Evolutionary conservation across 352 stramenopile genomes (phyloP).

Genomic region (Pythium scleroteichum): DNA sequence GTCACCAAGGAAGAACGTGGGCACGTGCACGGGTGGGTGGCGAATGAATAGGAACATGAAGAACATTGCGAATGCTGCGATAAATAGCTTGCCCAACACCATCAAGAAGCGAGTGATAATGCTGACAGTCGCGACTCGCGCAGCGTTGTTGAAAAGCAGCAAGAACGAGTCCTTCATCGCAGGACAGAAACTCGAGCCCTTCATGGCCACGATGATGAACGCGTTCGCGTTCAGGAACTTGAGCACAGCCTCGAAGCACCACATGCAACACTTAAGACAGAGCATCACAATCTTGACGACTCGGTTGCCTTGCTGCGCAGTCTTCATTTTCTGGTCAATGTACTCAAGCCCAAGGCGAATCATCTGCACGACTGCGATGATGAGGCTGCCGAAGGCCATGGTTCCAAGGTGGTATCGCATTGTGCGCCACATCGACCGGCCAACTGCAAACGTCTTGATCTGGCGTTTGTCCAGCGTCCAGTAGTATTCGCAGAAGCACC

Average conservation of each 20-base stretch:
- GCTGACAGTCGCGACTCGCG: conserved; percentile 85
- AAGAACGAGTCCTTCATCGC: conserved; percentile 95
- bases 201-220: conserved; percentile 90
- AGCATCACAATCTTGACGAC: conserved; percentile 77
- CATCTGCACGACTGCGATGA: conserved; percentile 87
- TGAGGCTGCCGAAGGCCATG: conserved; percentile 83
- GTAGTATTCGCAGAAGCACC: conserved; percentile 86
- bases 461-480: conserved; percentile 82
- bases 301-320: conserved; percentile 62
- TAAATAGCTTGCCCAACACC: conserved; percentile 87
- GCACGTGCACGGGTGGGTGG: conserved; percentile 49
- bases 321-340: conserved; percentile 73
- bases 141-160: conserved; percentile 94
- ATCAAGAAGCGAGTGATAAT: conserved; percentile 86
- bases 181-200: conserved; percentile 82
- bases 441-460: conserved; percentile 44
- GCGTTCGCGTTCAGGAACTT: conserved; percentile 91
- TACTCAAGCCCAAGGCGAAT: conserved; percentile 75
- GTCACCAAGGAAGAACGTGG: conserved; percentile 78
- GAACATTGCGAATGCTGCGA: conserved; percentile 74
- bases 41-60: conserved; percentile 85
- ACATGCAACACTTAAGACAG: conserved; percentile 88
- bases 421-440: conserved; percentile 62
- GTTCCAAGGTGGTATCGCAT: conserved; percentile 83
- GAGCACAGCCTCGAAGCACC: conserved; percentile 89